Base-by-base conservation (phyloP, 2,329 filamentous ascomycete genomes). In the Catunica adiposa region DNA sequence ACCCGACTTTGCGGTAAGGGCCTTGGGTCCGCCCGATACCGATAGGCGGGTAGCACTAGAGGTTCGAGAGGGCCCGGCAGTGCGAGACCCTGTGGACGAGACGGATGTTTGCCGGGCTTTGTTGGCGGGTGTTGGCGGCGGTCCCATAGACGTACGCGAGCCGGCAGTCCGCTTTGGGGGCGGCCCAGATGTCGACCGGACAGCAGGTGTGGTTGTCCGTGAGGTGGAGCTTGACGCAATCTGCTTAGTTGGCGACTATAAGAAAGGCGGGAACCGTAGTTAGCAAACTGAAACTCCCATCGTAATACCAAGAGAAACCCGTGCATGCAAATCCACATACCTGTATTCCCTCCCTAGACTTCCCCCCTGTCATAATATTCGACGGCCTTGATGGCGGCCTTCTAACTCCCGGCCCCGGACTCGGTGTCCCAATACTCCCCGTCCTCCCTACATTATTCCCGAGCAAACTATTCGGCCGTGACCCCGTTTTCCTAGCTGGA, bases 171-270 rank as follows among this genome's bases (percentile, higher is more conserved):
- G 48, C 34, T 58, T 58, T 2, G 40, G 38, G 3, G 54, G 48
- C 1, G 57, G 53, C 1, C 57, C 57, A 2, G 57, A 56, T 8
- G 31, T 47, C 15, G 50, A 51, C 55, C 72, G 69, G 54, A 73
- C 67, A 62, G 80, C 77, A 1, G 84, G 80, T 1, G 82, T 86
- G 40, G 70, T 76, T 11, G 80, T 86, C 62, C 82, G 73, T 42
- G 83, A 83, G 1, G 74, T 77, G 1, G 74, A 70, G 3, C 74
- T 61, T 77, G 82, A 25, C 20, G 53, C 44, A 22, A 56, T 66
- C 62, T 86, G 83, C 64, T 92, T 92, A 2, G 83, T 86, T 1
- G 86, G 86, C 1, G 85, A 89, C 63, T 86, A 89, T 54, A 25
- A 51, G 44, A 56, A 51, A 25, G n/a, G n/a, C n/a, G n/a, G n/a